Conservation (phyloP, 2,329 filamentous ascomycete species). For the Fusarium pseudonygamai region DNA sequence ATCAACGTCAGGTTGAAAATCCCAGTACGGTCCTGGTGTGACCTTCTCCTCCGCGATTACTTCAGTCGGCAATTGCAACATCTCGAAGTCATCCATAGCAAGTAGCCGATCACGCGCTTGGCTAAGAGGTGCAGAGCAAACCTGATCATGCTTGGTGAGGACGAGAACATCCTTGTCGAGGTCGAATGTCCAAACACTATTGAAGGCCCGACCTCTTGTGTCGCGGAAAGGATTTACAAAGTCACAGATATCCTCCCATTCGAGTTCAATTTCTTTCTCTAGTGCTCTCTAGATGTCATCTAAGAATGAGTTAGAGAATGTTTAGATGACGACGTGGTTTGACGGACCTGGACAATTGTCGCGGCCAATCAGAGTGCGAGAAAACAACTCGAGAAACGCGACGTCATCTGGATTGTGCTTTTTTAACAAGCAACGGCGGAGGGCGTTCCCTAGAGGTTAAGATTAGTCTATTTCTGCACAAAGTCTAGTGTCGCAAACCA, state of each 20-base stretch:
- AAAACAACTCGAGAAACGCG: background rate
- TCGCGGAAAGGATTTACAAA: background rate
- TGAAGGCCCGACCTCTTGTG: background rate
- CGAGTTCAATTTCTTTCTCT: background rate
- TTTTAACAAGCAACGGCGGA: background rate
- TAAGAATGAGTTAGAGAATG: background rate
- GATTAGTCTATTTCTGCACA: background rate
- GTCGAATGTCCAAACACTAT: conserved; percentile 7
- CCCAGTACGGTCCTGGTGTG: conserved; percentile 24
- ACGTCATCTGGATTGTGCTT: background rate
- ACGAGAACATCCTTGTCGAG: background rate
- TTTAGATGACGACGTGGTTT: rapidly evolving
- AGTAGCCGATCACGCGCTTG: conserved; percentile 20
- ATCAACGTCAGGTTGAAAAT: conserved; percentile 1
- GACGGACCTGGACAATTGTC: background rate
- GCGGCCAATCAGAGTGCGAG: background rate
- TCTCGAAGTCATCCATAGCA: conserved; percentile 25
- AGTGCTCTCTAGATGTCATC: background rate
- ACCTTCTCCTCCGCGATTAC: background rate
- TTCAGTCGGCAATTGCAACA: background rate
- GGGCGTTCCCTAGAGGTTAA: rapidly evolving
- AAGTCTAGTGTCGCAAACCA: background rate
- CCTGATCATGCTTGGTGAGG: background rate
- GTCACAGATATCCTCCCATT: background rate
- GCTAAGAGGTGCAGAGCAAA: conserved; percentile 2